Evolutionary conservation across 2,329 filamentous ascomycete species (phyloP), one percentile per base, ranked within the genome.

Genomic region (Aspergillus sp.): DNA sequence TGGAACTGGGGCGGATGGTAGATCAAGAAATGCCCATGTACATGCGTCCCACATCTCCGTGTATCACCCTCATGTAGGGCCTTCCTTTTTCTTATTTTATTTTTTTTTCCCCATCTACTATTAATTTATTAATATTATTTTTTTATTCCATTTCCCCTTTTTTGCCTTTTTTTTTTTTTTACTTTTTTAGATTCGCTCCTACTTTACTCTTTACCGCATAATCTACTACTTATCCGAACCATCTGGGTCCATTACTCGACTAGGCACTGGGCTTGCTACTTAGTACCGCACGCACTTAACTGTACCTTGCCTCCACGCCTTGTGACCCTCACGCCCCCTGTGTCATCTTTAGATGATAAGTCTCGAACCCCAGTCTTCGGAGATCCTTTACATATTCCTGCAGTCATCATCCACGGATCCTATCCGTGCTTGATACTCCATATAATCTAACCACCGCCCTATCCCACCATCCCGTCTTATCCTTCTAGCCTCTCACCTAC

Each of bases 1-100:
- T 73, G 68, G 71, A 74, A 66, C 69, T 72, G 68, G 70, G 68
- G 68, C 70, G 70, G 70, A 69, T 70, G 70, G 69, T 66, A 71
- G 70, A 74, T 74, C 70, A 66, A 64, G 66, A 64, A 66, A 64
- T 49, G 53, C 21, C 54, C 47, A 55, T 55, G 57, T 54, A 54
- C 58, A 49, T 60, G n/a, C 48, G 42, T 60, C 51, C 51, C 58
- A 57, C 58, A 48, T 50, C 49, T 50, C 39, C 49, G 25, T 57
- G 57, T 54, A 57, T 56, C 54, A 54, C 49, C 36, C 39, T 41
- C 17, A 41, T 52, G 54, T 44, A 30, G 52, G 52, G 19, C 60
- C 68, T 71, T 70, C 63, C 59, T 63, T 61, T 62, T 61, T 39
- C 48, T 60, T 58, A 36, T 59, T 32, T 54, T 39, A 57, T 57